Conservation (phyloP, 2,329 filamentous ascomycete species). For the Bipolaris zeicola region DNA sequence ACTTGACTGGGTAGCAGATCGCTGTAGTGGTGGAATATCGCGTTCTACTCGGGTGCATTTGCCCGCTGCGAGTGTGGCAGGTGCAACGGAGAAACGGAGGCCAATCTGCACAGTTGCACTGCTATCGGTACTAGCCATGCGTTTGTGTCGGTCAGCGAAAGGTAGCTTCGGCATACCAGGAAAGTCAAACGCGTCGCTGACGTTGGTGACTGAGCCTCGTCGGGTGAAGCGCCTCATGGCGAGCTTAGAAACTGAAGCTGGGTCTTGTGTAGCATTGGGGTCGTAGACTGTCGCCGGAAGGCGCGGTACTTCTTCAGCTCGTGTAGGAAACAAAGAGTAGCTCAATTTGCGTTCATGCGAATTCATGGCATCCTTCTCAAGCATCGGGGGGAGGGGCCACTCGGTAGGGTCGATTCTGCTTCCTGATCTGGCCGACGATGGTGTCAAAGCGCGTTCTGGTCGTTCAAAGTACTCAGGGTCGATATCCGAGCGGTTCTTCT, state of each 20-base stretch:
- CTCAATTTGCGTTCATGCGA: conserved; percentile 38
- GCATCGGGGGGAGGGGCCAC: conserved; percentile 45
- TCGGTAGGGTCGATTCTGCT: conserved; percentile 41
- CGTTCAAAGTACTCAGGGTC: conserved; percentile 42
- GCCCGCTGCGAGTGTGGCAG: conserved; percentile 44
- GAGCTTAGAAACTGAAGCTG: conserved; percentile 34
- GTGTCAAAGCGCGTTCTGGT: conserved; percentile 40
- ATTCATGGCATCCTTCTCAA: conserved; percentile 24
- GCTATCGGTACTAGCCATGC: conserved; percentile 67
- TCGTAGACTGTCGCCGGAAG: conserved; percentile 49
- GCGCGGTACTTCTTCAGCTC: conserved; percentile 47
- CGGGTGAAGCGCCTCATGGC: conserved; percentile 41
- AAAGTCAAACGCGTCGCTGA: conserved; percentile 45
- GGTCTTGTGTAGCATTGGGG: conserved; percentile 27
- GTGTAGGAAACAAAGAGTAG: conserved; percentile 49
- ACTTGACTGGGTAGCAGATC: conserved; percentile 35
- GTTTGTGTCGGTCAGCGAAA: conserved; percentile 50
- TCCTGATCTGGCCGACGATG: conserved; percentile 33
- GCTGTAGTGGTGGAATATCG: conserved; percentile 26
- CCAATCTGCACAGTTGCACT: conserved; percentile 75
- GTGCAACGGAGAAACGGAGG: conserved; percentile 64
- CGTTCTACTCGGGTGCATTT: conserved; percentile 33
- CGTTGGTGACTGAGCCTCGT: conserved; percentile 46
- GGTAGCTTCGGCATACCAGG: conserved; percentile 49
- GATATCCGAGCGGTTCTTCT: conserved; percentile 47